These are phyloP conservation scores for Suillus hirtellus DNA, from an alignment of 768 basidiomycete genomes.

Conservation along the genomic window DNA sequence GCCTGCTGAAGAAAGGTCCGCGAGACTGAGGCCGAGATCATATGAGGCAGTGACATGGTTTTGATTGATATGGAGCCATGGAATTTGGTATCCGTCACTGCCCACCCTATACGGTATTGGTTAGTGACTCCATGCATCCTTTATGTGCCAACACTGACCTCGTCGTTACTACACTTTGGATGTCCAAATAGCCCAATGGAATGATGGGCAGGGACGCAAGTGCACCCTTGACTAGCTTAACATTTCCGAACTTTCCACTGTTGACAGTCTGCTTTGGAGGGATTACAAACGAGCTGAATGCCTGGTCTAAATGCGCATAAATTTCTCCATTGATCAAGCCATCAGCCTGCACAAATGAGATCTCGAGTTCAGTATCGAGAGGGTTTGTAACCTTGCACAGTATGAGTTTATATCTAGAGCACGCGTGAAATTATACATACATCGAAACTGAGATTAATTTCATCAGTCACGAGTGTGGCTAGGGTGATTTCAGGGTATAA, in stretches of 20 bases:
- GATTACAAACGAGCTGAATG: constrained; percentile 55
- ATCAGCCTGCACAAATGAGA: constrained; percentile 60
- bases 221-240: constrained; percentile 59
- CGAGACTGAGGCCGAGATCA: constrained; percentile 17
- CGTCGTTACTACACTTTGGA: constrained; percentile 48
- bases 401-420: constrained; percentile 4
- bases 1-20: constrained; percentile 21
- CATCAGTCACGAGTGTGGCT: constrained; percentile 47
- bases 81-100: constrained; percentile 57
- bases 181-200: constrained; percentile 53
- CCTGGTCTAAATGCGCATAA: constrained; percentile 59
- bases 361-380: constrained; percentile 53
- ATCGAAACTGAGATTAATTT: constrained; percentile 58
- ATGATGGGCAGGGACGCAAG: constrained; percentile 58
- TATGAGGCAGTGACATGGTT: constrained; percentile 54
- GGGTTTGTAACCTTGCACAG: constrained; percentile 50
- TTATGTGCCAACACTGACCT: constrained; percentile 26
- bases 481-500: constrained; percentile 55
- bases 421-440: constrained; percentile 34
- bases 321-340: constrained; percentile 48
- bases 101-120: constrained; percentile 38
- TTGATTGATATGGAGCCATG: constrained; percentile 65
- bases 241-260: constrained; percentile 58
- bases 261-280: constrained; percentile 60
- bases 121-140: neutral